Evolutionary conservation across 768 basidiomycete species (phyloP).

Genomic region (Lentinula sp.): DNA sequence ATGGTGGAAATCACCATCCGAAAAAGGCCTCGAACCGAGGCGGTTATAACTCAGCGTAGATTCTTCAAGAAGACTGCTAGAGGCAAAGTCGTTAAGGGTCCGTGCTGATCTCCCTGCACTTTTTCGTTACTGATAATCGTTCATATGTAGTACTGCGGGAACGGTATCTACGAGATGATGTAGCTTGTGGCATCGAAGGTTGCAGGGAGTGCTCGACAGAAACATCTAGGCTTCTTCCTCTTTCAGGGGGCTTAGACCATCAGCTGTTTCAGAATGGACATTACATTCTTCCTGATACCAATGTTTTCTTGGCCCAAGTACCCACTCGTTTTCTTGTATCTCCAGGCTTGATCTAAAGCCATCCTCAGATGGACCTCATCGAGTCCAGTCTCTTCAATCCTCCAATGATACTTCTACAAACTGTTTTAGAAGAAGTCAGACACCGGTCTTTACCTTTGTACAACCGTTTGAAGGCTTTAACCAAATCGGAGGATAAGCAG

Average conservation of each 20-base stretch:
- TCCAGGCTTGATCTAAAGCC: neutral
- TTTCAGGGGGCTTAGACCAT: conserved; percentile 53
- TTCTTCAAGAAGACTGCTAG: conserved; percentile 94
- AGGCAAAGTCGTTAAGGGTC: conserved; percentile 93
- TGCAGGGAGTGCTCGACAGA: conserved; percentile 57
- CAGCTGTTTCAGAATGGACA: conserved; percentile 58
- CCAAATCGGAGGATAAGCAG: conserved; percentile 80
- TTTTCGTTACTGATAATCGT: neutral
- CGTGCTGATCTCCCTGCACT: conserved; percentile 5
- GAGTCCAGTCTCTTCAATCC: conserved; percentile 69
- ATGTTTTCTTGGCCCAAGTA: conserved; percentile 89
- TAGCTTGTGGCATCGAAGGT: conserved; percentile 74
- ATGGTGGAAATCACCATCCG: conserved; percentile 65
- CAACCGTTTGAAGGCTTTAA: conserved; percentile 83
- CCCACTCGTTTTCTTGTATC: conserved; percentile 13
- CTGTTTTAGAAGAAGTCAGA: conserved; percentile 93
- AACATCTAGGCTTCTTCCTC: conserved; percentile 46
- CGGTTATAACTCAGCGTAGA: conserved; percentile 75
- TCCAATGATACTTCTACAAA: conserved; percentile 89
- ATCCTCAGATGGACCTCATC: conserved; percentile 83
- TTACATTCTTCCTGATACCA: conserved; percentile 89
- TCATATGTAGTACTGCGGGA: conserved; percentile 71
- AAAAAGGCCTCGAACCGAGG: conserved; percentile 67
- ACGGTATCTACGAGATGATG: conserved; percentile 88
- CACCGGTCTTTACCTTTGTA: conserved; percentile 90